Evolutionary conservation across 2,329 filamentous ascomycete species (phyloP), one percentile per base, ranked within the genome.

Genomic region (Pseudogymnoascus destructans): DNA sequence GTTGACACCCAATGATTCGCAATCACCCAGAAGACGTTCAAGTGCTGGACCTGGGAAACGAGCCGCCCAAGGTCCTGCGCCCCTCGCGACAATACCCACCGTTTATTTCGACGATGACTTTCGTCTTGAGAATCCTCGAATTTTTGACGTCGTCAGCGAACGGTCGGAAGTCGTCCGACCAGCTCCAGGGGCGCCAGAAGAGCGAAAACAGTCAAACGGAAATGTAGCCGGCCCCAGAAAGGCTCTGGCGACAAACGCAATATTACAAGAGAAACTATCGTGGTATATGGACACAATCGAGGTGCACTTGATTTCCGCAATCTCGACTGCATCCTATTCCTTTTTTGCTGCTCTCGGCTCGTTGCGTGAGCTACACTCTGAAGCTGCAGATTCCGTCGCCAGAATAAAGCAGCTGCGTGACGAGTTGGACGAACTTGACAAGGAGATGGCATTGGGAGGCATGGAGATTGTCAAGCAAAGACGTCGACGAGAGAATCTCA

Each of bases 271-370:
- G 72, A 98, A 98, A 72, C 76, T 98, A 10, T 97, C 93, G 0
- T 98, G 93, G 93, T 98, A 98, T 70, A 95, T 98, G 90, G 93
- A 98, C 70, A 98, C 93, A 0, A 90, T 98, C 19, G 93, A 98
- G 70, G 89, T 98, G 58, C 93, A 98, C 69, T 76, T 98, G 6
- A 96, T 98, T 65, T 89, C 89, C 30, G 95, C 91, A 0, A 98
- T 98, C 62, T 97, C 92, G 2, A 90, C 88, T 0, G 93, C 93
- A 1, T 97, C 93, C 0, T 90, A 89, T 0, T 95, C 92, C 0
- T 98, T 98, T 71, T 98, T 98, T 67, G 91, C 90, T 0, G 93
- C 93, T 0, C 75, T 98, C 0, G 92, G 93, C 0, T 95, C 91
- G 0, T 75, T 98, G 32, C 86, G 89, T 63, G 89, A 96, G 68